Percentiles rank a stretch among this genome's conserved stretches.
Evolutionary conservation across 225 moss, liverwort and hornwort species (phyloP).

Genomic region (Asterella californica): DNA sequence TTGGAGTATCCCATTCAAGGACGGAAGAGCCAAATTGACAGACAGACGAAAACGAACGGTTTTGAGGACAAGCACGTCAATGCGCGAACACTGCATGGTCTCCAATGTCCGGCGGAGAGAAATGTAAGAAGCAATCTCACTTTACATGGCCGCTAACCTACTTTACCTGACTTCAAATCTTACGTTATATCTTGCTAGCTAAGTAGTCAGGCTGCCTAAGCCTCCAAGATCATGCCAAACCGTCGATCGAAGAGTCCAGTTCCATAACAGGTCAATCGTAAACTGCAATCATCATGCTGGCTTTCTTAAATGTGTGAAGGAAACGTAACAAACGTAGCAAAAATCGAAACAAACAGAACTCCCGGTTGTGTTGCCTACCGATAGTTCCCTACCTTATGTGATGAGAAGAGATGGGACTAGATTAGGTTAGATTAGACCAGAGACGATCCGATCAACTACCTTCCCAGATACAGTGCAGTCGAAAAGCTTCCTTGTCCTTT

Average conservation of each 20-base stretch:
- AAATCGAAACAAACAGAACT: neutral
- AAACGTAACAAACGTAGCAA: neutral
- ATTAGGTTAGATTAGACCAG: neutral
- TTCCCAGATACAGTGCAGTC: neutral
- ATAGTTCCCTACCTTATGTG: neutral
- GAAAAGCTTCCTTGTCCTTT: neutral
- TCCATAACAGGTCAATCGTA: neutral
- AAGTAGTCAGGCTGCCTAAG: neutral
- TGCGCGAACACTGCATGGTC: neutral
- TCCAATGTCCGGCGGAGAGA: neutral
- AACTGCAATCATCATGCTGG: neutral
- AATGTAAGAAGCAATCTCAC: neutral
- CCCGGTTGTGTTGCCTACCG: neutral
- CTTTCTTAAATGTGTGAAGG: constrained; percentile 4
- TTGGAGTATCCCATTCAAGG: neutral
- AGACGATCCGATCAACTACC: constrained; percentile 3
- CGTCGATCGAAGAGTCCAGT: neutral
- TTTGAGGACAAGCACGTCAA: neutral
- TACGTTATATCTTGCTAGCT: neutral
- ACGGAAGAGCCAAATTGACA: neutral
- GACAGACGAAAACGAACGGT: neutral
- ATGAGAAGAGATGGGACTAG: neutral
- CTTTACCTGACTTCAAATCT: constrained; percentile 1
- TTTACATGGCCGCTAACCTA: neutral
- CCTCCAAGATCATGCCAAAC: neutral